phyloP scores from a whole-genome alignment of 2,329 filamentous ascomycete species.

The Epichloe gansuensis region DNA sequence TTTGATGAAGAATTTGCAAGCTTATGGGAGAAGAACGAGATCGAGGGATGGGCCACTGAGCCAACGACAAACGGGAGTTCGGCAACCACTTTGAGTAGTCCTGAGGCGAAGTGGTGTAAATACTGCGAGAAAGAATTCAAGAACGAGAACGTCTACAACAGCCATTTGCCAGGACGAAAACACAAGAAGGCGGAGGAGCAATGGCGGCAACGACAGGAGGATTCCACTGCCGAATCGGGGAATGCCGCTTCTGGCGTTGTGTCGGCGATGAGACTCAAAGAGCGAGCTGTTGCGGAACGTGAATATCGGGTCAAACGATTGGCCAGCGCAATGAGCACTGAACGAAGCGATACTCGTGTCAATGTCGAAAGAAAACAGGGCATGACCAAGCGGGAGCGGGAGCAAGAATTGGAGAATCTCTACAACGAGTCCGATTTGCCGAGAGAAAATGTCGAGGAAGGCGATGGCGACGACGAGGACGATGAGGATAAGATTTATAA shows the following conservation, averaged over 20 bases:
- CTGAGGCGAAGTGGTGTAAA: constrained; percentile 70
- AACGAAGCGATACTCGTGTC: constrained; percentile 77
- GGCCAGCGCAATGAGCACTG: constrained; percentile 68
- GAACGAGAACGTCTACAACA: constrained; percentile 88
- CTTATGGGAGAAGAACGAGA: constrained; percentile 66
- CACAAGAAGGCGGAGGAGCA: constrained; percentile 61
- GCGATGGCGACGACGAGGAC: constrained; percentile 58
- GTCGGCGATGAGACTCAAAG: constrained; percentile 55
- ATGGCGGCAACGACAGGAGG: constrained; percentile 36
- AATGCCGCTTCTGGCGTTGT: constrained; percentile 14
- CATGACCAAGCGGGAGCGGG: constrained; percentile 92
- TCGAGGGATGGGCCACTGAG: constrained; percentile 65
- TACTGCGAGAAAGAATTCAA: constrained; percentile 93
- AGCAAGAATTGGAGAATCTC: constrained; percentile 83
- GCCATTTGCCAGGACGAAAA: constrained; percentile 81
- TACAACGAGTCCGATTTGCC: constrained; percentile 34
- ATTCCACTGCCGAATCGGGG: constrained; percentile 18
- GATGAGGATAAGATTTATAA: constrained; percentile 91
- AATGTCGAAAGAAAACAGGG: constrained; percentile 95
- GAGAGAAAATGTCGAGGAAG: constrained; percentile 32
- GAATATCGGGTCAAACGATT: constrained; percentile 75
- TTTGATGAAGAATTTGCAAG: constrained; percentile 78
- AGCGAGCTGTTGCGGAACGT: constrained; percentile 78
- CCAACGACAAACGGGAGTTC: constrained; percentile 20
- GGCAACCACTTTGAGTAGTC: constrained; percentile 21